These are phyloP conservation scores for Avena eriantha DNA, from an alignment of 176 grass and related monocot genomes.

Conservation along the genomic window DNA sequence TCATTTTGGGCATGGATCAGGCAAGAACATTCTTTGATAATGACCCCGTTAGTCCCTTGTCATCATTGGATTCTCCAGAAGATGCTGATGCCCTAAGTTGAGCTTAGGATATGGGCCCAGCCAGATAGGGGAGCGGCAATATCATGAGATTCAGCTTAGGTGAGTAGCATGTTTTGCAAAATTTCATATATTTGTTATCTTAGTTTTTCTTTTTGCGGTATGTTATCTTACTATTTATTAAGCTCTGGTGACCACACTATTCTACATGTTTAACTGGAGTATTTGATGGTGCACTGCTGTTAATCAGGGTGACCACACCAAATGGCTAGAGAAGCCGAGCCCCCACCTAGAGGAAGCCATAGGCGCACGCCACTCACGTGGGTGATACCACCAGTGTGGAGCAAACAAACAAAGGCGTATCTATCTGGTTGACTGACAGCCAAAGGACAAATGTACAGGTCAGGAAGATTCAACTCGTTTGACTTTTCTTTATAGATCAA, in stretches of 20 bases:
- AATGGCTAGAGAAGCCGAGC: not conserved
- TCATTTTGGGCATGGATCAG: not conserved
- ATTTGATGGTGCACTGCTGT: not conserved
- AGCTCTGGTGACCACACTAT: not conserved
- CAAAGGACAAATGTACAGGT: not conserved
- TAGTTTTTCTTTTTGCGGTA: too few species aligned
- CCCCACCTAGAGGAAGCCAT: not conserved
- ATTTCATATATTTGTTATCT: not conserved
- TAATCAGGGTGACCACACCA: not conserved
- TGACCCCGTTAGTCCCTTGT: not conserved
- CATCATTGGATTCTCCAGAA: not conserved
- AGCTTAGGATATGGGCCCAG: not conserved
- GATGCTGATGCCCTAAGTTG: not conserved
- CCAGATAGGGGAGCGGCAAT: not conserved
- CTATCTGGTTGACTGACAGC: not conserved
- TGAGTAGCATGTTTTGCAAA: not conserved
- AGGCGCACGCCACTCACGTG: slow-evolving; percentile 15
- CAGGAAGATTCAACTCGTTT: not conserved
- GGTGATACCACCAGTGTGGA: not conserved
- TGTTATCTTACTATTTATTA: not conserved
- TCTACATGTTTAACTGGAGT: not conserved
- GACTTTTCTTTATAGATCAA: not conserved
- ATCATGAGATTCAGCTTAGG: not conserved
- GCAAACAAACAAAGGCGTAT: not conserved
- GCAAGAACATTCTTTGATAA: not conserved